Percentiles rank a stretch among this genome's conserved stretches.
These are phyloP conservation scores for Mycosarcoma mackinlayi DNA, from an alignment of 1,284 basidiomycete species.

Conservation along the genomic window DNA sequence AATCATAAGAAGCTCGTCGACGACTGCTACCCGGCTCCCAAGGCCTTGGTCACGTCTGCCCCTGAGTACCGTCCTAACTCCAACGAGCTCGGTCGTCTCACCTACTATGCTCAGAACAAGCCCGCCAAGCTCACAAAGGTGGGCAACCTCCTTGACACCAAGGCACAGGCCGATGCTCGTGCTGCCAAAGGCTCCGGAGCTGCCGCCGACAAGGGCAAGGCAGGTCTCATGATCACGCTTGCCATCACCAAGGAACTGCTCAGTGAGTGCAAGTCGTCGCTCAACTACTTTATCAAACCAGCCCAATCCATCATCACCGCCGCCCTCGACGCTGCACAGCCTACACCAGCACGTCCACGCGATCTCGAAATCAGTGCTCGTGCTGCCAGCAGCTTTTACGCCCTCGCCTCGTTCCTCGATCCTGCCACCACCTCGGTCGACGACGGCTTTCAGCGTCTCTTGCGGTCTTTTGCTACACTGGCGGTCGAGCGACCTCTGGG, in stretches of 20 bases:
- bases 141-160: constrained; percentile 82
- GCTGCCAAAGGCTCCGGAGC: constrained; percentile 76
- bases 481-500: constrained; percentile 52
- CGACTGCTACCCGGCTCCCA: constrained; percentile 88
- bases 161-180: constrained; percentile 76
- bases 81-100: constrained; percentile 89
- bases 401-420: constrained; percentile 91
- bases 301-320: constrained; percentile 80
- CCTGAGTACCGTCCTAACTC: constrained; percentile 75
- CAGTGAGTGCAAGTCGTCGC: constrained; percentile 88
- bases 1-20: constrained; percentile 87
- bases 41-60: constrained; percentile 79
- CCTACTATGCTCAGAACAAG: constrained; percentile 90
- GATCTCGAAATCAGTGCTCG: constrained; percentile 88
- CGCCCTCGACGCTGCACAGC: constrained; percentile 75
- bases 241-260: constrained; percentile 85
- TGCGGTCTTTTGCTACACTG: constrained; percentile 78
- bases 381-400: constrained; percentile 85
- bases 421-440: constrained; percentile 75
- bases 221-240: constrained; percentile 85
- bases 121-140: constrained; percentile 90
- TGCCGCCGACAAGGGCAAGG: constrained; percentile 77
- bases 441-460: constrained; percentile 73
- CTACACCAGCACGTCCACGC: constrained; percentile 38
- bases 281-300: constrained; percentile 81